Evolutionary conservation across 1,139 yeast species (phyloP).

Genomic region (Meyerozyma guilliermondii): DNA sequence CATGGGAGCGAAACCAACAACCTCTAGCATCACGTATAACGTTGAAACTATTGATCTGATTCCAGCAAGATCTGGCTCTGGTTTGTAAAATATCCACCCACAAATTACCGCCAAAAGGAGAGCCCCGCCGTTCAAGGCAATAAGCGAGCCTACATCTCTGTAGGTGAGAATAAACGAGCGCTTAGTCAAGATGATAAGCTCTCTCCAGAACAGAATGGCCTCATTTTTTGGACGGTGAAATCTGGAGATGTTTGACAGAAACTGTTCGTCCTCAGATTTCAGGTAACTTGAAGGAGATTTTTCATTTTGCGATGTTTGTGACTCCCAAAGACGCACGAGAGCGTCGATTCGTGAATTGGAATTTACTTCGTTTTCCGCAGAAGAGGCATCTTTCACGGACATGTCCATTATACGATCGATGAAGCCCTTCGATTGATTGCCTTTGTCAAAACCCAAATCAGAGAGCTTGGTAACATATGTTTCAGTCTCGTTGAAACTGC

Average conservation of each 20-base stretch:
- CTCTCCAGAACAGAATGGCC: conserved; percentile 30
- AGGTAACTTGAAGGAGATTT: conserved; percentile 4
- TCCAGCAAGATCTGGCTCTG: conserved; percentile 59
- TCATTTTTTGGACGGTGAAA: conserved; percentile 25
- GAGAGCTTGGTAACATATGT: conserved; percentile 39
- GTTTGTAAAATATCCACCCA: conserved; percentile 77
- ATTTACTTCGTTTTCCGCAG: conserved; percentile 33
- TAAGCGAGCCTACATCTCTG: conserved; percentile 55
- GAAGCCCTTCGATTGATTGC: conserved; percentile 19
- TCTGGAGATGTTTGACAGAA: conserved; percentile 18
- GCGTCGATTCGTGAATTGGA: conserved; percentile 41
- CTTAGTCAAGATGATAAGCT: conserved; percentile 49
- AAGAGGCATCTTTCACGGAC: conserved; percentile 61
- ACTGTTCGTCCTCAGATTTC: conserved; percentile 10
- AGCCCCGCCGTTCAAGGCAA: conserved; percentile 53
- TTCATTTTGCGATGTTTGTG: conserved; percentile 2
- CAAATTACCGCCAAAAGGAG: conserved; percentile 51
- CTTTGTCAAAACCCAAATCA: conserved; percentile 10
- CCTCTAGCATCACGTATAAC: conserved; percentile 58
- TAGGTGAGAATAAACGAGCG: conserved; percentile 51
- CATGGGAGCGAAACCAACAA: conserved; percentile 65
- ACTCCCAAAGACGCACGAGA: conserved; percentile 52
- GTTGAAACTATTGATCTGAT: conserved; percentile 61
- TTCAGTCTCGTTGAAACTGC: conserved; percentile 40
- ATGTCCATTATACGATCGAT: conserved; percentile 67